Evolutionary conservation across 2,329 filamentous ascomycete genomes (phyloP).

Genomic region (Pseudocercospora fijiensis): DNA sequence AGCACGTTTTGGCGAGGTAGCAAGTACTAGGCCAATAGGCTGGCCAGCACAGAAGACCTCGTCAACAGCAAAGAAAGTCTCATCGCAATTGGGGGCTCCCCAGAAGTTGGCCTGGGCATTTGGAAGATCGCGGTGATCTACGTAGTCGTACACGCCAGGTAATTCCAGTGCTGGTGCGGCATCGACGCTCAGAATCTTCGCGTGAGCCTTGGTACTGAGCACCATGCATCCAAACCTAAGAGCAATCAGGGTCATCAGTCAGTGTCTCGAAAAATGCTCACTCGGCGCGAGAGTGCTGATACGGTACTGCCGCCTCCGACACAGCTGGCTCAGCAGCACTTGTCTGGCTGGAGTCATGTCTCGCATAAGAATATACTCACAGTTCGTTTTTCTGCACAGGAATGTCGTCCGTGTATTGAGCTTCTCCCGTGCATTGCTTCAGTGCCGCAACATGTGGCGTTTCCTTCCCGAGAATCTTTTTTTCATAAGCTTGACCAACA

Average conservation of each 20-base stretch:
- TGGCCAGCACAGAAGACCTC: conserved; percentile 88
- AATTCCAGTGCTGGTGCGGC: conserved; percentile 73
- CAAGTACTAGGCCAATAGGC: conserved; percentile 85
- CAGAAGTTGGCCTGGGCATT: conserved; percentile 81
- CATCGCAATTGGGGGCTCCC: conserved; percentile 81
- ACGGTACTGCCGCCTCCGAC: too few relatives aligned
- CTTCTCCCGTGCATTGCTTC: conserved; percentile 91
- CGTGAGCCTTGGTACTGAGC: conserved; percentile 82
- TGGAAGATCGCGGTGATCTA: conserved; percentile 80
- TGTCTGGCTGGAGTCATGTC: too few relatives aligned
- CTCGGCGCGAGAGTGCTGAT: too few relatives aligned
- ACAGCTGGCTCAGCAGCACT: too few relatives aligned
- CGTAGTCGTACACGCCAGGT: conserved; percentile 78
- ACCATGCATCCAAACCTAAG: conserved; percentile 83
- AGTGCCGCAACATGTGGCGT: conserved; percentile 84
- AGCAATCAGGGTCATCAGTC: too few relatives aligned
- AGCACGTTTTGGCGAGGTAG: conserved; percentile 73
- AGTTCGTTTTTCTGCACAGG: conserved; percentile 83
- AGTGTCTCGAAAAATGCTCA: too few relatives aligned
- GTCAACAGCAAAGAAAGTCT: conserved; percentile 88
- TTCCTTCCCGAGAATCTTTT: conserved; percentile 81
- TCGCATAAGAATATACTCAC: too few relatives aligned
- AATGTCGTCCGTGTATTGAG: conserved; percentile 95
- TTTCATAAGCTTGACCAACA: conserved; percentile 72
- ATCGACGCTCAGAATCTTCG: conserved; percentile 78